A percentile compares a stretch with the other conserved stretches of the same genome.
These are phyloP conservation scores for Erysimum cheiri DNA, from an alignment of 441 rosid genomes.

Conservation along the genomic window DNA sequence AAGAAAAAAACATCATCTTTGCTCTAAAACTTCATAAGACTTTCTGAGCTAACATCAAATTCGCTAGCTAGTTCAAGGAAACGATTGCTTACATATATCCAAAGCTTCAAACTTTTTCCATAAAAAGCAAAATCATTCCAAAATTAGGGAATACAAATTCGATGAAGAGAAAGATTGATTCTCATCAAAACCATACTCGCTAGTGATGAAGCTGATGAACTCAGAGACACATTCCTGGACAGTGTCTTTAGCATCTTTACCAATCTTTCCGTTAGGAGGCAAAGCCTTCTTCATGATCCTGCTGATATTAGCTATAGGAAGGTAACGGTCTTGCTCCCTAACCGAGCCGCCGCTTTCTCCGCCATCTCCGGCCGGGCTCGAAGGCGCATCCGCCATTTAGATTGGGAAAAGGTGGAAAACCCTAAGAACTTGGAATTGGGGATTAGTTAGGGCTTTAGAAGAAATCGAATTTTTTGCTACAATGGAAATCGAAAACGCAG, in stretches of 20 bases:
- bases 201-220: conserved; percentile 96
- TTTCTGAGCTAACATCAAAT: neutral
- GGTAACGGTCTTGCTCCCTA: conserved; percentile 88
- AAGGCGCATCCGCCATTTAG: conserved; percentile 63
- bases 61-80: neutral
- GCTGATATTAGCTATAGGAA: conserved; percentile 93
- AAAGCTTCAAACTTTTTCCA: neutral
- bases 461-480: neutral
- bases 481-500: neutral
- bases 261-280: conserved; percentile 94
- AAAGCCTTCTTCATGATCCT: conserved; percentile 96
- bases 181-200: conserved; percentile 64
- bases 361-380: conserved; percentile 83
- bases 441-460: neutral
- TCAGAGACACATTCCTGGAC: conserved; percentile 98
- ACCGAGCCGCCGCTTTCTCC: conserved; percentile 83
- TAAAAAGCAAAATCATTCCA: neutral
- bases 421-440: conserved; percentile 31
- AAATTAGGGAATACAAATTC: neutral
- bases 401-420: conserved; percentile 2
- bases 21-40: neutral
- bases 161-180: neutral
- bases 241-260: conserved; percentile 92
- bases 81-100: neutral
- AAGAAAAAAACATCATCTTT: neutral